Evolutionary conservation across 179 eudicot genomes (phyloP).

Genomic region (Patellifolia procumbens): DNA sequence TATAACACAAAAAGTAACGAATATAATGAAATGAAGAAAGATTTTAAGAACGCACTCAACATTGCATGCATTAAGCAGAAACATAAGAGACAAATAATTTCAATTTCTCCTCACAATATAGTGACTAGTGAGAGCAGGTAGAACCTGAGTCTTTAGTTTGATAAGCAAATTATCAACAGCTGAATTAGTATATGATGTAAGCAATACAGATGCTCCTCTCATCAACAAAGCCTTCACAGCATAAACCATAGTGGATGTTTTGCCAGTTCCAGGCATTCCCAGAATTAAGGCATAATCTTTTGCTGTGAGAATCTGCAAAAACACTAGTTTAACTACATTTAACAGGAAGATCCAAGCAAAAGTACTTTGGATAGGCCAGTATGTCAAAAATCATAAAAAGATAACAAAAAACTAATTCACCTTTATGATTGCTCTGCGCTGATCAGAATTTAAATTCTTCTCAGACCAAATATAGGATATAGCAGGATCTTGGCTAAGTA

Average conservation of each 20-base stretch:
- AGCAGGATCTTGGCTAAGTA: slow-evolving; percentile 97
- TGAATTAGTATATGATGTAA: slow-evolving; percentile 97
- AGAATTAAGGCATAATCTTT: slow-evolving; percentile 94
- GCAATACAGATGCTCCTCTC: slow-evolving; percentile 95
- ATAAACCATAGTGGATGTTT: slow-evolving; percentile 98
- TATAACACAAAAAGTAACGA: too few species aligned
- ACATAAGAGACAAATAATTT: not conserved
- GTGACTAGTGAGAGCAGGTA: slow-evolving; percentile 19
- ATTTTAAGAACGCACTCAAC: not conserved
- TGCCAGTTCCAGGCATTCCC: slow-evolving; percentile 99
- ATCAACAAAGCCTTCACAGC: slow-evolving; percentile 95
- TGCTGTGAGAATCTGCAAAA: slow-evolving; percentile 81
- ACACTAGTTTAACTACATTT: slow-evolving; percentile 8
- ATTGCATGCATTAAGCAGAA: not conserved
- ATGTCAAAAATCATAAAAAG: not conserved
- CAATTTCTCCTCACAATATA: not conserved
- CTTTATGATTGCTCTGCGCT: slow-evolving; percentile 92
- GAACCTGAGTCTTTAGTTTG: slow-evolving; percentile 93
- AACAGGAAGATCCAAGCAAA: slow-evolving; percentile 5
- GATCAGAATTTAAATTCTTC: slow-evolving; percentile 88
- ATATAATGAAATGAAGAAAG: too few species aligned
- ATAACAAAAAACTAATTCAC: slow-evolving; percentile 31
- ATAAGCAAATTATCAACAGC: slow-evolving; percentile 97
- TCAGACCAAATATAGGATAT: slow-evolving; percentile 93
- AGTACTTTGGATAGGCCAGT: not conserved